Percentiles rank a stretch among this genome's conserved stretches.
These are phyloP conservation scores for Saitozyma podzolica DNA, from an alignment of 768 basidiomycete genomes.

Conservation along the genomic window DNA sequence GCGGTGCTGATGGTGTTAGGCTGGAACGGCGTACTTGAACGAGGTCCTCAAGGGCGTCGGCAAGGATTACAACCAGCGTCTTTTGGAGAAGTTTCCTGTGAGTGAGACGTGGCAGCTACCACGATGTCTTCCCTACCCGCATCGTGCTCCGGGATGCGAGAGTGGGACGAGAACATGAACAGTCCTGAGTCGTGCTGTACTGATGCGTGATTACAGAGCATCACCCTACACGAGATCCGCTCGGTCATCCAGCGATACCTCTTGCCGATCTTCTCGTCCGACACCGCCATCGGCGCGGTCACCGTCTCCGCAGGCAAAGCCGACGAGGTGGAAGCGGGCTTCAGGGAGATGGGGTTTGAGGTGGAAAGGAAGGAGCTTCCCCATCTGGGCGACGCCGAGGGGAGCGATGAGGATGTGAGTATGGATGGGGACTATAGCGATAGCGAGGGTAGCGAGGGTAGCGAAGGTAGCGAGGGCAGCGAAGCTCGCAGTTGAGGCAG, in stretches of 20 bases:
- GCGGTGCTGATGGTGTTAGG: conserved; percentile 56
- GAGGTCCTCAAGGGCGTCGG: conserved; percentile 85
- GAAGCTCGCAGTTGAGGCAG: background rate
- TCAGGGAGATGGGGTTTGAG: conserved; percentile 70
- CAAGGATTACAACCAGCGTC: conserved; percentile 69
- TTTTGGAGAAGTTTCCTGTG: conserved; percentile 52
- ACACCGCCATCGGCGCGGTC: conserved; percentile 73
- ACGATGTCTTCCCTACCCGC: background rate
- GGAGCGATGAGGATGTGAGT: conserved; percentile 19
- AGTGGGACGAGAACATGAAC: background rate
- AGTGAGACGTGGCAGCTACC: conserved; percentile 2
- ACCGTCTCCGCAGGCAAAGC: conserved; percentile 80
- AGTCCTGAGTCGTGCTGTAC: background rate
- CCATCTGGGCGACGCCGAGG: conserved; percentile 57
- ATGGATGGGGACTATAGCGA: conserved; percentile 8
- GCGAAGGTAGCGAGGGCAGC: background rate
- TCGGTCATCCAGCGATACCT: conserved; percentile 69
- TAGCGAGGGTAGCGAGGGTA: background rate
- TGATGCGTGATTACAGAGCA: conserved; percentile 54
- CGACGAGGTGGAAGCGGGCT: conserved; percentile 66
- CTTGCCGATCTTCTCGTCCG: conserved; percentile 77
- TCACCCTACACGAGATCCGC: conserved; percentile 77
- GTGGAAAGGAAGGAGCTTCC: conserved; percentile 69
- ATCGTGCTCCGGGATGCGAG: background rate
- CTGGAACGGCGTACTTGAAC: conserved; percentile 78